These are phyloP conservation scores for Durusdinium trenchii DNA, from an alignment of 73 alveolate genomes.

Conservation along the genomic window DNA sequence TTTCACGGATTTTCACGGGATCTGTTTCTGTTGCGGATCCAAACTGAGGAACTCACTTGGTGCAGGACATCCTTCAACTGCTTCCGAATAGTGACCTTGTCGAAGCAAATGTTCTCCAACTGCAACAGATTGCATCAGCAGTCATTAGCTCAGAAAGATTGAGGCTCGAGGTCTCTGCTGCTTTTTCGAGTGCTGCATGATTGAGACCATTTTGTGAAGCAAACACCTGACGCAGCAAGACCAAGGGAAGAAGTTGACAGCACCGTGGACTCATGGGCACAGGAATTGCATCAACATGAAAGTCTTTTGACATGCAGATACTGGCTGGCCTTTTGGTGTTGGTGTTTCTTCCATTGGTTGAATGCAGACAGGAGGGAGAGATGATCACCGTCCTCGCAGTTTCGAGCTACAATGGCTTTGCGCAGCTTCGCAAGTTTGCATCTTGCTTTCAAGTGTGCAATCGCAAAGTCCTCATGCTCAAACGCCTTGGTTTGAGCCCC, in stretches of 20 bases:
- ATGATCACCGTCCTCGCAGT: conserved; percentile 72
- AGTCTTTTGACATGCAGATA: neutral
- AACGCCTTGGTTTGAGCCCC: conserved; percentile 56
- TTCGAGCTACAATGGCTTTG: neutral
- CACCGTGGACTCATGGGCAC: neutral
- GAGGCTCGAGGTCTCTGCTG: conserved; percentile 42
- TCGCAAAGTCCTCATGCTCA: conserved; percentile 39
- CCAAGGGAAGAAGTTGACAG: neutral
- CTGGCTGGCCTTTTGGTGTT: conserved; percentile 17
- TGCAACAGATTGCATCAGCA: too few relatives aligned
- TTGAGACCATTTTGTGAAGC: conserved; percentile 70
- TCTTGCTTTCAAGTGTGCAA: neutral
- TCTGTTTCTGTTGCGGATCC: neutral
- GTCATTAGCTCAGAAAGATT: neutral
- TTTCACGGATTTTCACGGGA: neutral
- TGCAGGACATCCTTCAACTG: conserved; percentile 71
- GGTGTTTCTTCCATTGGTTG: conserved; percentile 66
- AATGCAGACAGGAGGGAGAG: conserved; percentile 80
- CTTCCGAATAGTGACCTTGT: conserved; percentile 70
- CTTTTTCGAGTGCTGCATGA: conserved; percentile 83
- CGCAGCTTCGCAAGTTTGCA: neutral
- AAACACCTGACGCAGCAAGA: conserved; percentile 19
- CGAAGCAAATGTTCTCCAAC: neutral
- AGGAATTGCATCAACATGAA: neutral
- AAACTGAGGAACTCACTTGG: conserved; percentile 23